Conservation (phyloP, 1,139 yeast species). For the Sugiyamaella grinbergsii region DNA sequence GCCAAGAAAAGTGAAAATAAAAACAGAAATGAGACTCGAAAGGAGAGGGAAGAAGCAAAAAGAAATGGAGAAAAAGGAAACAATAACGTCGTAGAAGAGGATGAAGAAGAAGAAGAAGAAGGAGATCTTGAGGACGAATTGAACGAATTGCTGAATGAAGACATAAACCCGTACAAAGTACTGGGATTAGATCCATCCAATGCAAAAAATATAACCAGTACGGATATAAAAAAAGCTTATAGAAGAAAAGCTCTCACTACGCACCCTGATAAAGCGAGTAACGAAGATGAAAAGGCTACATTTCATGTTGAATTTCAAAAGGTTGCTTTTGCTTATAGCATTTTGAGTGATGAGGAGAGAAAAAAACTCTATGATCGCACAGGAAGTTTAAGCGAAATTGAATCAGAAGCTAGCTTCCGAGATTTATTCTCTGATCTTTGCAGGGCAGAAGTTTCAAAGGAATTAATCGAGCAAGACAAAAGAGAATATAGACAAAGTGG, state of each 20-base stretch:
- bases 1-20: not conserved
- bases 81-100: not conserved
- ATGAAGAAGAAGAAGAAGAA: conserved; percentile 4
- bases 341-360: conserved; percentile 60
- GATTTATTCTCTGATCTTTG: conserved; percentile 62
- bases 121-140: conserved; percentile 1
- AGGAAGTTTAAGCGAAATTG: conserved; percentile 61
- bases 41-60: not conserved
- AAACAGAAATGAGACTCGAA: not conserved
- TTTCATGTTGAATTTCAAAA: conserved; percentile 59
- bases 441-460: conserved; percentile 61
- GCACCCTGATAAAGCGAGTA: conserved; percentile 76
- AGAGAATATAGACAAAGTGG: conserved; percentile 59
- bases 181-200: conserved; percentile 47
- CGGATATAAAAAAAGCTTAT: conserved; percentile 69
- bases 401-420: conserved; percentile 58
- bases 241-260: conserved; percentile 65
- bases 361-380: conserved; percentile 65
- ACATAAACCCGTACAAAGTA: conserved; percentile 61
- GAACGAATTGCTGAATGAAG: conserved; percentile 15
- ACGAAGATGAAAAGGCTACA: conserved; percentile 41
- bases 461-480: conserved; percentile 72
- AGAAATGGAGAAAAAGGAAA: not conserved
- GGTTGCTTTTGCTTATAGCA: conserved; percentile 74
- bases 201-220: conserved; percentile 47